These are phyloP conservation scores for Rubia balearica DNA, from an alignment of 305 asterid genomes.

Conservation along the genomic window DNA sequence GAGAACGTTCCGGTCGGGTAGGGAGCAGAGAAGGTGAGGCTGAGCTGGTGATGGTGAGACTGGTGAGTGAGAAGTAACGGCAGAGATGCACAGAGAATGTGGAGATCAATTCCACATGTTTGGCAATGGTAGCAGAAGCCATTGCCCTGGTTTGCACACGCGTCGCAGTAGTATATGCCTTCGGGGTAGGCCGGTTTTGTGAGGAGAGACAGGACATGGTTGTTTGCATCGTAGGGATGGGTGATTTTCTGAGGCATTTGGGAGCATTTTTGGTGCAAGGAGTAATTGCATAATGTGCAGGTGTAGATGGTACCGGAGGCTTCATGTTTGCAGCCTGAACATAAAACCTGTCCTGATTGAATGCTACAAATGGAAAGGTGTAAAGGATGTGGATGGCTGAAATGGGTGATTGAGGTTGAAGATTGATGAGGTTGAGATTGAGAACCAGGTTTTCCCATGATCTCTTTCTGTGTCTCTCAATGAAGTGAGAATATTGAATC, in stretches of 20 bases:
- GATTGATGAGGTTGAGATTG: constrained; percentile 17
- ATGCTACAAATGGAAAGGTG: constrained; percentile 9
- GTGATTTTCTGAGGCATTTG: constrained; percentile 25
- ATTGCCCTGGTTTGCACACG: constrained; percentile 35
- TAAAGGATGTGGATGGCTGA: constrained; percentile 41
- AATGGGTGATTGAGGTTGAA: constrained; percentile 24
- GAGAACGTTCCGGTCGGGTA: constrained; percentile 28
- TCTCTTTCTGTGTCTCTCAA: background rate
- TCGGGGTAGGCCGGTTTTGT: constrained; percentile 28
- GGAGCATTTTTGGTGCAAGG: constrained; percentile 32
- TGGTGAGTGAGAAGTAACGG: constrained; percentile 27
- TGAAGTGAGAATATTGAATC: background rate
- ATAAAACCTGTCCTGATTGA: background rate
- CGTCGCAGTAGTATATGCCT: constrained; percentile 51
- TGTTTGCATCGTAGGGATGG: constrained; percentile 27
- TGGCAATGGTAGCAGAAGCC: constrained; percentile 57
- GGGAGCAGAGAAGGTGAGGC: constrained; percentile 37
- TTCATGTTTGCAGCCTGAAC: constrained; percentile 30
- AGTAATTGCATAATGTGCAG: constrained; percentile 26
- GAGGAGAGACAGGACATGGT: constrained; percentile 30
- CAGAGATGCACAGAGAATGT: constrained; percentile 46
- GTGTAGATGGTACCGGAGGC: constrained; percentile 24
- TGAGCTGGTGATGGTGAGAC: constrained; percentile 38
- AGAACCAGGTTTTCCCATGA: constrained; percentile 18
- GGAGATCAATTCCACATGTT: constrained; percentile 48